phyloP scores from a whole-genome alignment of 2,329 filamentous ascomycete species.

The Diplodia seriata region DNA sequence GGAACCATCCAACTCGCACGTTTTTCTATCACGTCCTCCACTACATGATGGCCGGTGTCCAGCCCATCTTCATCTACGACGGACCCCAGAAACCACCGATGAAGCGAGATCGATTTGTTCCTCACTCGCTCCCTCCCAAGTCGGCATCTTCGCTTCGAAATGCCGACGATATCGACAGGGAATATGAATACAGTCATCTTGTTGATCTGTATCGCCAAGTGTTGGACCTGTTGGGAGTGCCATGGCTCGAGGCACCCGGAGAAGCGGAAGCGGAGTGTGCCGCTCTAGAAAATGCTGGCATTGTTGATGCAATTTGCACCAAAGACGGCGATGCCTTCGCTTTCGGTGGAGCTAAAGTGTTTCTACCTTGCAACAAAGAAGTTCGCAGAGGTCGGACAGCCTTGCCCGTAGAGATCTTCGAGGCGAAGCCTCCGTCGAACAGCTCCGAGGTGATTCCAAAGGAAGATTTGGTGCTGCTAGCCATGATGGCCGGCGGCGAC shows the following conservation, averaged over 20 bases:
- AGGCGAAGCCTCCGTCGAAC: neutral
- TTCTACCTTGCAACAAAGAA: neutral
- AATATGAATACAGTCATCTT: neutral
- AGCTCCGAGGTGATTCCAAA: neutral
- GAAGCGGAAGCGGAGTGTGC: slow-evolving; percentile 10
- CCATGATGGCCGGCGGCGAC: slow-evolving; percentile 4
- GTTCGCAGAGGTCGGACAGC: neutral
- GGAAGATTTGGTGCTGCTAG: neutral
- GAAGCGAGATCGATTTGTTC: neutral
- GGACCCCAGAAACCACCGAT: neutral
- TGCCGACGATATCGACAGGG: neutral
- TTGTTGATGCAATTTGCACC: slow-evolving; percentile 2
- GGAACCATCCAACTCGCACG: neutral
- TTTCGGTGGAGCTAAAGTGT: neutral
- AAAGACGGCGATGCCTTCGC: slow-evolving; percentile 2
- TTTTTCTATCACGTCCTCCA: slow-evolving; percentile 5
- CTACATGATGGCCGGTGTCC: neutral
- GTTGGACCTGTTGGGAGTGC: neutral
- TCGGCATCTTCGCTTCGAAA: neutral
- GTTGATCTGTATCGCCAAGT: neutral
- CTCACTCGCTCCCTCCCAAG: neutral
- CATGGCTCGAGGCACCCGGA: neutral
- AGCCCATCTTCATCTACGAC: neutral
- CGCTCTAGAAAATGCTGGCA: neutral
- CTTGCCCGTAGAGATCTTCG: neutral